These are phyloP conservation scores for Chernovozyma sophiae-reginae DNA, from an alignment of 1,139 yeast genomes.

Conservation along the genomic window DNA sequence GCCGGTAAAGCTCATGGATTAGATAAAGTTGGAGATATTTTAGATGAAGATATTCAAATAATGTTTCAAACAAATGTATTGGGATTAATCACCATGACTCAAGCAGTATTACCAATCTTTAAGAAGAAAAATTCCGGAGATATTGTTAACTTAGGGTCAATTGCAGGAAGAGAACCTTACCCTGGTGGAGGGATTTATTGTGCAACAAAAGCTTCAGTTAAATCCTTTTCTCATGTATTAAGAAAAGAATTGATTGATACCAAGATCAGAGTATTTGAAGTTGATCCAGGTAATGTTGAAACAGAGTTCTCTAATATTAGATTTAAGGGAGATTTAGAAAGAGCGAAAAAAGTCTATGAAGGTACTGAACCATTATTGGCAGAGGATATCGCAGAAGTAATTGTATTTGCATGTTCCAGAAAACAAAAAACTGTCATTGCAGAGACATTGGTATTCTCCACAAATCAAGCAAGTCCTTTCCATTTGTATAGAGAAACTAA, in stretches of 20 bases:
- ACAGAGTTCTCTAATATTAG: conserved; percentile 81
- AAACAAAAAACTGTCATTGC: conserved; percentile 75
- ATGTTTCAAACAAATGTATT: conserved; percentile 43
- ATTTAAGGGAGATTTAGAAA: conserved; percentile 63
- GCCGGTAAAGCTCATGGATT: conserved; percentile 44
- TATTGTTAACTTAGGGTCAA: conserved; percentile 77
- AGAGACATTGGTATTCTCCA: conserved; percentile 71
- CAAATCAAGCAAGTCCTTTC: conserved; percentile 72
- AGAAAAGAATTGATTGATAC: conserved; percentile 77
- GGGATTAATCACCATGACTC: conserved; percentile 39
- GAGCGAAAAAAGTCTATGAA: conserved; percentile 69
- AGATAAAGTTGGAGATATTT: conserved; percentile 33
- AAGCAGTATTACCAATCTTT: conserved; percentile 40
- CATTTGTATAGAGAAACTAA: conserved; percentile 36
- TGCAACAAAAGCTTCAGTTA: conserved; percentile 81
- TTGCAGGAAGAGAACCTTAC: conserved; percentile 85
- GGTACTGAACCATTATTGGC: conserved; percentile 74
- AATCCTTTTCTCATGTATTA: conserved; percentile 70
- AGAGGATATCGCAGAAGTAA: conserved; percentile 77
- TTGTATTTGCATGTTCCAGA: conserved; percentile 69
- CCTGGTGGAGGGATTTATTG: conserved; percentile 87
- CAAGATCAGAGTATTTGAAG: conserved; percentile 71
- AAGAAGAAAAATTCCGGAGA: conserved; percentile 60
- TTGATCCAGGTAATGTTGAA: conserved; percentile 86
- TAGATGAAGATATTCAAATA: conserved; percentile 27